phyloP scores from a whole-genome alignment of 768 basidiomycete species.

The Lactarius evosmus region DNA sequence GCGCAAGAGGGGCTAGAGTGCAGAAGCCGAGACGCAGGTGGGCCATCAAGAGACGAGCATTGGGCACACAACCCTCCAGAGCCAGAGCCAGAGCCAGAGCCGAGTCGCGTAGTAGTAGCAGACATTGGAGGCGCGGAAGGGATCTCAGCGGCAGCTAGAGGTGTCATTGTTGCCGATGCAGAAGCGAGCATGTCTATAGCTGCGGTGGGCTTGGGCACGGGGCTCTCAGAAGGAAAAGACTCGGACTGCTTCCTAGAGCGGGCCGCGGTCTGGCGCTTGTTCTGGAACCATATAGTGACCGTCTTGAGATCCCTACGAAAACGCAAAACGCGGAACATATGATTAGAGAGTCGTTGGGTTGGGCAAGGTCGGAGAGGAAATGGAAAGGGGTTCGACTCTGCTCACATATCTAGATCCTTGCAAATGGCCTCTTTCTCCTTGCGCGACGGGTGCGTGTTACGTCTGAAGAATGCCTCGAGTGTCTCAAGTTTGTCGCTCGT shows the following conservation, averaged over 20 bases:
- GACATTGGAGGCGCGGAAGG: not conserved
- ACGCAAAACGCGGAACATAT: not conserved
- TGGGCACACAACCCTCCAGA: not conserved
- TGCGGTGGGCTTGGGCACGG: not conserved
- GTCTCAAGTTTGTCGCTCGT: constrained; percentile 38
- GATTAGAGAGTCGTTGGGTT: not conserved
- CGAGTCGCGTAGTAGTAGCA: not conserved
- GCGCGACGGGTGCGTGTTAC: constrained; percentile 41
- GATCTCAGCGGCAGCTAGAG: constrained; percentile 1
- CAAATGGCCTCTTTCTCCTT: constrained; percentile 43
- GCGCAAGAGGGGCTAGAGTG: not conserved
- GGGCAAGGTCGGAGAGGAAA: not conserved
- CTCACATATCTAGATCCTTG: constrained; percentile 41
- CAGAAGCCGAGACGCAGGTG: not conserved
- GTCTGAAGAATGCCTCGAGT: constrained; percentile 38
- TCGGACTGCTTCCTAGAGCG: constrained; percentile 35
- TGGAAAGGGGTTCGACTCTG: not conserved
- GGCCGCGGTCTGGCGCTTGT: constrained; percentile 57
- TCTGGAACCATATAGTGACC: constrained; percentile 78
- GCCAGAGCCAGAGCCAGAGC: not conserved
- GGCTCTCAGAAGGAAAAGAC: constrained; percentile 16
- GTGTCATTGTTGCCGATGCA: constrained; percentile 26
- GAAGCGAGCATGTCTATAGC: constrained; percentile 24
- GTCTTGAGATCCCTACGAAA: constrained; percentile 43
- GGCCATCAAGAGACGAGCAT: not conserved